Evolutionary conservation across 805 yeast genomes (phyloP), one percentile per base, ranked within the genome.

Genomic region (Spathaspora sp.): DNA sequence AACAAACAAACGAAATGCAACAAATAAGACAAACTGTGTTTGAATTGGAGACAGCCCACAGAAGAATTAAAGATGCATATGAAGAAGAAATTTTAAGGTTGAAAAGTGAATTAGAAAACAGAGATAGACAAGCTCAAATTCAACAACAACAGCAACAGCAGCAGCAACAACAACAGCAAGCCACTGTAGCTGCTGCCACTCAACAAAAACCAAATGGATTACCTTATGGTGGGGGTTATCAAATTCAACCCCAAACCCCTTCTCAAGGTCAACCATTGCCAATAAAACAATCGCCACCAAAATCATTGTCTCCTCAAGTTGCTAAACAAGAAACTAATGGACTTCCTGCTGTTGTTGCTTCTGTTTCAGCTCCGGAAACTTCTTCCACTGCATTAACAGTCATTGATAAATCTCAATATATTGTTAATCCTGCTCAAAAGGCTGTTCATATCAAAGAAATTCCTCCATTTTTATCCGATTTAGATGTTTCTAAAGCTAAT

Each of bases 21-120:
- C 96, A 89, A 67, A 91, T 93, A 52, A 82, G 97, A 63, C 96
- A 91, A 64, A 89, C 97, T 10, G 96, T 93, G 28, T 91, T 86
- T 65, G 98, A 94, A 66, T 80, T 93, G 62, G 97, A 93, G 69
- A 81, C 86, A 80, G 93, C 96, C 40, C 98, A 93, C 74, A 80
- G 96, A 60, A 89, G 89, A 66, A 88, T 94, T 80, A 92, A 93
- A 72, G 97, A 93, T 64, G 91, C 92, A 46, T 94, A 93, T 70
- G 97, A 93, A 69, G 96, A 89, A 62, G 98, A 93, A 71, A 87
- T 94, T 51, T 75, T 82, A 65, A 79, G 94, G 59, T 79, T 93
- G 69, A 91, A 93, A 69, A 83, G 85, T 56, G 97, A 91, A 66
- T 77, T 93, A 58, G 97, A 90, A 61, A 82, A 79, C 63, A 78